phyloP scores from a whole-genome alignment of 2,329 filamentous ascomycete species.

The Cyphellophora europaea region DNA sequence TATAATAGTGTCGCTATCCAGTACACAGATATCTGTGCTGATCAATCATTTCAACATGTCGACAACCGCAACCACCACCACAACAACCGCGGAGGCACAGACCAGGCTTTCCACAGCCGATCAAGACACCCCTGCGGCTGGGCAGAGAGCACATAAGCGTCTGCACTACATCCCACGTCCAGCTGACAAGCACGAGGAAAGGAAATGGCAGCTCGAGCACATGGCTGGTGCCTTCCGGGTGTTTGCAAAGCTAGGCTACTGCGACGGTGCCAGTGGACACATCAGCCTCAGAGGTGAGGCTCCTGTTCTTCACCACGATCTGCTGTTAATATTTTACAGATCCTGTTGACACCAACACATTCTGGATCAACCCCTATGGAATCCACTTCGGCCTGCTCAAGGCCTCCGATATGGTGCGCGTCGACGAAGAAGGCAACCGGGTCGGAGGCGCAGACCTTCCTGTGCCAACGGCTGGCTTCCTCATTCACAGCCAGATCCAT shows the following conservation, averaged over 20 bases:
- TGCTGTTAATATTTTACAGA: no score
- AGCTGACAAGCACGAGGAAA: slow-evolving; percentile 28
- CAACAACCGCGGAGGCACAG: no score
- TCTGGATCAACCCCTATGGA: slow-evolving; percentile 63
- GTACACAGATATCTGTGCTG: no score
- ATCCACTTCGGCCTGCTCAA: slow-evolving; percentile 57
- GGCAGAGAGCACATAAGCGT: no score
- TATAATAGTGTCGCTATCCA: no score
- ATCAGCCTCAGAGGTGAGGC: slow-evolving; percentile 57
- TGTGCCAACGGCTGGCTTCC: slow-evolving; percentile 47
- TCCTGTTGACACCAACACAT: slow-evolving; percentile 49
- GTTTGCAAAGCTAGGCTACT: slow-evolving; percentile 56
- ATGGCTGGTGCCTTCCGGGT: slow-evolving; percentile 62
- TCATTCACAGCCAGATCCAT: slow-evolving; percentile 61
- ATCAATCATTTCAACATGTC: no score
- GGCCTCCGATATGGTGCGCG: slow-evolving; percentile 57
- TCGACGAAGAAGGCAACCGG: slow-evolving; percentile 52
- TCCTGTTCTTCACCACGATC: no score
- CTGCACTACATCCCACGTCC: not conserved
- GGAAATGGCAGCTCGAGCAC: slow-evolving; percentile 55
- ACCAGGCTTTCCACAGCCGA: no score
- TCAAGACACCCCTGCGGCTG: no score
- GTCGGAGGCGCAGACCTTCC: slow-evolving; percentile 47
- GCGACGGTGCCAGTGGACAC: slow-evolving; percentile 60
- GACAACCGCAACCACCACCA: no score